phyloP scores from a whole-genome alignment of 192 early-diverging fungal genomes.

The Coemansia sp. region DNA sequence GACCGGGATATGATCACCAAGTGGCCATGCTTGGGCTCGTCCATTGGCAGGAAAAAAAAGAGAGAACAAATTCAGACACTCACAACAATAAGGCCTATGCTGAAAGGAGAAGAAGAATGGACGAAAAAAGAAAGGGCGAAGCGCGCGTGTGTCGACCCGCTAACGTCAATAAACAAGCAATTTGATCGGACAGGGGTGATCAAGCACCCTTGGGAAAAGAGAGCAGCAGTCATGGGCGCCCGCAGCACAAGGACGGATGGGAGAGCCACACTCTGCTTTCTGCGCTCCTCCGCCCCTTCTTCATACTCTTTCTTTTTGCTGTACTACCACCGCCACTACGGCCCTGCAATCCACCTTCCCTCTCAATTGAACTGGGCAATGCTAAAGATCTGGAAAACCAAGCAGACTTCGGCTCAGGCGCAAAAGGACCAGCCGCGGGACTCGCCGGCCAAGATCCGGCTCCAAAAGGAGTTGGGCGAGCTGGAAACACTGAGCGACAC shows the following conservation, averaged over 20 bases:
- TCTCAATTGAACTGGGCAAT: too few relatives aligned
- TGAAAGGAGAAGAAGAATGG: neutral
- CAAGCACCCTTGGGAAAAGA: too few relatives aligned
- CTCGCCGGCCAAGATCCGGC: constrained; percentile 79
- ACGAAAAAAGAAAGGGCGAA: neutral
- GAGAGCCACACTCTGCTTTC: too few relatives aligned
- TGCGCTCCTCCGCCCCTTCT: too few relatives aligned
- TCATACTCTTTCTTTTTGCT: neutral
- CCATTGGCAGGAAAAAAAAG: constrained; percentile 1
- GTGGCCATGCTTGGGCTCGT: constrained; percentile 25
- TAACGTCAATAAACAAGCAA: too few relatives aligned
- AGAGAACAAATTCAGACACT: too few relatives aligned
- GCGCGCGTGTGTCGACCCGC: neutral
- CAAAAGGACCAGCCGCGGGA: constrained; percentile 70
- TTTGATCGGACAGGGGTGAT: too few relatives aligned
- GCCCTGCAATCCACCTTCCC: neutral
- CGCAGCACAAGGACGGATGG: too few relatives aligned
- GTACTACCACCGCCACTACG: too few relatives aligned
- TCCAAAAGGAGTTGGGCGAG: constrained; percentile 93
- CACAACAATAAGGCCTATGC: neutral
- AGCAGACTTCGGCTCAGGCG: constrained; percentile 67
- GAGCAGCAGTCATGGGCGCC: too few relatives aligned
- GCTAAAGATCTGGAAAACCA: constrained; percentile 88
- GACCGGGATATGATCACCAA: constrained; percentile 36
- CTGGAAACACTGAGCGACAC: constrained; percentile 74